A percentile compares a stretch with the other conserved stretches of the same genome.
Evolutionary conservation across 306 rosid species (phyloP).

Genomic region (Prunus kanzakura): DNA sequence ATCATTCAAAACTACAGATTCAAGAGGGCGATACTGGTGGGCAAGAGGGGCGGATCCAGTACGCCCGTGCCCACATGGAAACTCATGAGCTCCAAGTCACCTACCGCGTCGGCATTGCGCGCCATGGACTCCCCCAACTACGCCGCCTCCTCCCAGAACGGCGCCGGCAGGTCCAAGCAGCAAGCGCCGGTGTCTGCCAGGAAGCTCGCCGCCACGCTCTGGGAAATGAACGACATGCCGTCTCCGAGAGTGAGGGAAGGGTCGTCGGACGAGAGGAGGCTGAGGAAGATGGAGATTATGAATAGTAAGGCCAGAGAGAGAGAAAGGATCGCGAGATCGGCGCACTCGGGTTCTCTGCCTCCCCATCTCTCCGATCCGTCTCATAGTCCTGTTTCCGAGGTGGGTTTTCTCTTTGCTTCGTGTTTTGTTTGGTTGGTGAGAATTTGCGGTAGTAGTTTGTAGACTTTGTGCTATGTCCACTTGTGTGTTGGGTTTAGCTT

Average conservation of each 20-base stretch:
- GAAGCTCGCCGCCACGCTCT: constrained; percentile 93
- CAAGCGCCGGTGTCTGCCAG: constrained; percentile 81
- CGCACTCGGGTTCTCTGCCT: constrained; percentile 84
- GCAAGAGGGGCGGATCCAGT: constrained; percentile 79
- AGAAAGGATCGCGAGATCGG: constrained; percentile 64
- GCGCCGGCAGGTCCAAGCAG: constrained; percentile 36
- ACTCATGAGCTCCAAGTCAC: constrained; percentile 70
- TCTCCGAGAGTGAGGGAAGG: constrained; percentile 63
- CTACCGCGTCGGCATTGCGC: constrained; percentile 51
- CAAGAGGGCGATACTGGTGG: constrained; percentile 82
- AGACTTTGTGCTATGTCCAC: not conserved
- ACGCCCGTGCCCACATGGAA: constrained; percentile 96
- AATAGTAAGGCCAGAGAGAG: constrained; percentile 54
- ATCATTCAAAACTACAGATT: constrained; percentile 78
- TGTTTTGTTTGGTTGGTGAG: constrained; percentile 15
- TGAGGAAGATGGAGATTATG: constrained; percentile 52
- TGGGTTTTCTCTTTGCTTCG: constrained; percentile 13
- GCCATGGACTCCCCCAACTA: constrained; percentile 58
- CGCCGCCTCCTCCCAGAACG: constrained; percentile 38
- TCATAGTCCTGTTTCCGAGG: constrained; percentile 94
- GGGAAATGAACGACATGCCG: constrained; percentile 99
- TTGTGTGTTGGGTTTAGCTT: not conserved
- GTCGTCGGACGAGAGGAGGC: constrained; percentile 38
- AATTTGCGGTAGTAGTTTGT: constrained; percentile 2
- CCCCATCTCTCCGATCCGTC: constrained; percentile 99